Evolutionary conservation across 139 green algal genomes (phyloP).

Genomic region (Astrephomene gubernaculifera): DNA sequence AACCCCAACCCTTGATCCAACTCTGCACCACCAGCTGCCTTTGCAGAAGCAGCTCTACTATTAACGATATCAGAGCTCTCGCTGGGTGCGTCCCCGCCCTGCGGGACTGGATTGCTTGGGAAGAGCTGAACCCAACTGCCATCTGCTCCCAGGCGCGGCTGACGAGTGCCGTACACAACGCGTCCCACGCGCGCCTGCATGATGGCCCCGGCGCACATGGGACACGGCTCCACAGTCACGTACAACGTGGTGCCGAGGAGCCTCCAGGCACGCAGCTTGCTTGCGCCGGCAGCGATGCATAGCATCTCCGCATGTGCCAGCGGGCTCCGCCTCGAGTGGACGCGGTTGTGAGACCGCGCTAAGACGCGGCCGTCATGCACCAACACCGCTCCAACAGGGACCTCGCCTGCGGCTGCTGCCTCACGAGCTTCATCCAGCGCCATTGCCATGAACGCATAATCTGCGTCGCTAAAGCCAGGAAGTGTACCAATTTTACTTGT

Average conservation of each 20-base stretch:
- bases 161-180: slow-evolving; percentile 91
- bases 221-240: slow-evolving; percentile 94
- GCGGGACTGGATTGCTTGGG: neutral
- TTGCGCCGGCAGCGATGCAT: slow-evolving; percentile 69
- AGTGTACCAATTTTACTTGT: too few relatives aligned
- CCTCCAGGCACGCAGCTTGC: slow-evolving; percentile 68
- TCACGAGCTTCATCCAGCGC: slow-evolving; percentile 61
- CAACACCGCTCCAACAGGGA: slow-evolving; percentile 89
- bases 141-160: slow-evolving; percentile 84
- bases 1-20: too few relatives aligned
- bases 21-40: too few relatives aligned
- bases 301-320: slow-evolving; percentile 92
- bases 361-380: slow-evolving; percentile 65
- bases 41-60: too few relatives aligned
- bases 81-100: neutral
- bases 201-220: slow-evolving; percentile 95
- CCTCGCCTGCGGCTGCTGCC: slow-evolving; percentile 68
- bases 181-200: slow-evolving; percentile 82
- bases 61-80: neutral
- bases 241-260: slow-evolving; percentile 88
- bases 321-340: slow-evolving; percentile 67
- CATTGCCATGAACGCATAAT: slow-evolving; percentile 58
- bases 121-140: slow-evolving; percentile 90
- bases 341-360: slow-evolving; percentile 71
- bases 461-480: neutral